Percentiles rank a stretch among this genome's conserved stretches.
Conservation (phyloP, 176 grass and related monocot species). For the Phoenix roebelenii region DNA sequence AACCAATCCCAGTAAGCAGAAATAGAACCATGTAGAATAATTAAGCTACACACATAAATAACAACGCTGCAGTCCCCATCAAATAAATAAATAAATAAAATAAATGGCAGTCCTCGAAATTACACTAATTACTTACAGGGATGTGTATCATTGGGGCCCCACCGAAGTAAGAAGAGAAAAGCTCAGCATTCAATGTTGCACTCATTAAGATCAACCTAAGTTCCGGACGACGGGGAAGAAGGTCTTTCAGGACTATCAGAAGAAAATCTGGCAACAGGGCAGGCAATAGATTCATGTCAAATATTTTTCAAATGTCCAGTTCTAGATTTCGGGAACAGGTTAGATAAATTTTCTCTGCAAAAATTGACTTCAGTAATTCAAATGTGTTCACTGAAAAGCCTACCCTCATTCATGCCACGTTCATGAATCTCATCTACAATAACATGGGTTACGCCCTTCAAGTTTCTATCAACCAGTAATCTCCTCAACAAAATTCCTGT, state of each 20-base stretch:
- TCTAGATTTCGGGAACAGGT: too few species aligned
- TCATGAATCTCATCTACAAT: slow-evolving; percentile 99
- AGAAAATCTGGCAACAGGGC: slow-evolving; percentile 69
- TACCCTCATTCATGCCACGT: slow-evolving; percentile 99
- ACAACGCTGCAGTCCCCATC: not conserved
- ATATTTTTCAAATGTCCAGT: too few species aligned
- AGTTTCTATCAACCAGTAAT: slow-evolving; percentile 77
- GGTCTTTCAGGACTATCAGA: slow-evolving; percentile 96
- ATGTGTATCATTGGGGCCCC: slow-evolving; percentile 94
- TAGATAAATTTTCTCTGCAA: too few species aligned
- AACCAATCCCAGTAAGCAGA: too few species aligned
- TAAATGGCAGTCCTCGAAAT: not conserved
- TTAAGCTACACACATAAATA: too few species aligned
- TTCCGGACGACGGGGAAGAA: slow-evolving; percentile 76
- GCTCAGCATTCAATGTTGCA: slow-evolving; percentile 88
- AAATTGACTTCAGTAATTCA: too few species aligned
- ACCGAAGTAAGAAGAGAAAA: slow-evolving; percentile 96
- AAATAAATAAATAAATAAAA: slow-evolving; percentile 8
- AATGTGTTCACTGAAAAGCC: not conserved
- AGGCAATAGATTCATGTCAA: slow-evolving; percentile 13
- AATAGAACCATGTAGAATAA: too few species aligned
- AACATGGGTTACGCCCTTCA: slow-evolving; percentile 97
- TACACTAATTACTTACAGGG: slow-evolving; percentile 46
- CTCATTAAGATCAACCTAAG: slow-evolving; percentile 96
- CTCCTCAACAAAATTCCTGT: slow-evolving; percentile 88